A percentile compares a stretch with the other conserved stretches of the same genome.
phyloP scores from a whole-genome alignment of 805 yeast genomes.

The Kodamaea nitidulidarum region DNA sequence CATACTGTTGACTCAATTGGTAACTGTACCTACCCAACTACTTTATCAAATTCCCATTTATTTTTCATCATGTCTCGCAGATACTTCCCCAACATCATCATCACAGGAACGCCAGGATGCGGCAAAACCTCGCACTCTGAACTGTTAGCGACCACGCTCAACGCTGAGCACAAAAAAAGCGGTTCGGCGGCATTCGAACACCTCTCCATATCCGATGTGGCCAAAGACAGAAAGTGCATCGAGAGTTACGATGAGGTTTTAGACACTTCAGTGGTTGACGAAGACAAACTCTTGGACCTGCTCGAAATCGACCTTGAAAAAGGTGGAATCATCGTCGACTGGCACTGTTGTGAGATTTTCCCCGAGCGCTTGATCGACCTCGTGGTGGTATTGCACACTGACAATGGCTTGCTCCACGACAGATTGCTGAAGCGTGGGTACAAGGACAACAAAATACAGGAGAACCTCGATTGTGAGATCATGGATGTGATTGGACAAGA shows the following conservation, averaged over 20 bases:
- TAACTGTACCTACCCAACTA: no score
- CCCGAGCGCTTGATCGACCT: slow-evolving; percentile 91
- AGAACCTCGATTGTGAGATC: slow-evolving; percentile 92
- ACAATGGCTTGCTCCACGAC: slow-evolving; percentile 67
- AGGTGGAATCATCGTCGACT: slow-evolving; percentile 91
- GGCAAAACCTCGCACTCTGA: slow-evolving; percentile 81
- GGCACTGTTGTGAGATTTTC: slow-evolving; percentile 96
- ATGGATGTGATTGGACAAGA: slow-evolving; percentile 89
- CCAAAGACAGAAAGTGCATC: slow-evolving; percentile 69
- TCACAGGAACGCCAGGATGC: slow-evolving; percentile 95
- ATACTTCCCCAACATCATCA: slow-evolving; percentile 65
- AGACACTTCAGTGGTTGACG: slow-evolving; percentile 87
- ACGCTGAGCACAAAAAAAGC: slow-evolving; percentile 25
- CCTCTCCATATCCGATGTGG: slow-evolving; percentile 74
- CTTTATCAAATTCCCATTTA: no score
- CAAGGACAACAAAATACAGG: slow-evolving; percentile 76
- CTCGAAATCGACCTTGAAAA: slow-evolving; percentile 71
- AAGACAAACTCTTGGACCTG: slow-evolving; percentile 78
- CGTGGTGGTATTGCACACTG: slow-evolving; percentile 82
- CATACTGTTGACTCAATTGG: no score
- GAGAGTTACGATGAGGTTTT: slow-evolving; percentile 84
- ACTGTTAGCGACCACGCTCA: slow-evolving; percentile 47
- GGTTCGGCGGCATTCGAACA: slow-evolving; percentile 36
- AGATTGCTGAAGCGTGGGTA: slow-evolving; percentile 75
- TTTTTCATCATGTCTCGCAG: slow-evolving; percentile 27